These are phyloP conservation scores for Calonectria montana DNA, from an alignment of 2,329 filamentous ascomycete species.

Conservation along the genomic window DNA sequence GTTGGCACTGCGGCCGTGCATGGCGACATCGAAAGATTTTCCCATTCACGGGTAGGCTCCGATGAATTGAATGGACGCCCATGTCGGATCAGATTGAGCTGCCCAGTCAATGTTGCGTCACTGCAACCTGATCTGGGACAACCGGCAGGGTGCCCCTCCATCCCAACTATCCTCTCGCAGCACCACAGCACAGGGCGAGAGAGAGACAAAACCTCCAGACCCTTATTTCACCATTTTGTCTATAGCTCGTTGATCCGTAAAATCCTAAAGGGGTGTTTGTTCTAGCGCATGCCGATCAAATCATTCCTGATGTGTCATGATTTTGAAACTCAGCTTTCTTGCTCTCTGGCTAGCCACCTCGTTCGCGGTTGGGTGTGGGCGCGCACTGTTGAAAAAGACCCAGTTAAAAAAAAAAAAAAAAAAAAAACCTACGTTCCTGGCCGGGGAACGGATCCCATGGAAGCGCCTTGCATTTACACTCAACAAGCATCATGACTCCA, in stretches of 20 bases:
- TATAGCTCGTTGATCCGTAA: not conserved
- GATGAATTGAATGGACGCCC: not conserved
- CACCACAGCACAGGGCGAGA: not conserved
- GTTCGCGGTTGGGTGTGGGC: not conserved
- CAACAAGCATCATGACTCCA: constrained; percentile 24
- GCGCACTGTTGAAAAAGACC: not conserved
- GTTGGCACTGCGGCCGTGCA: not conserved
- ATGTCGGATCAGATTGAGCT: not conserved
- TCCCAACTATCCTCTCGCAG: not conserved
- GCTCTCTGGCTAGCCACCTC: not conserved
- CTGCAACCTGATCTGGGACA: constrained; percentile 18
- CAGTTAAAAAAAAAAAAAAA: not conserved
- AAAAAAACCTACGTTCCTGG: not conserved
- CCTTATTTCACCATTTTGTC: not conserved
- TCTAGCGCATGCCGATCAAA: not conserved
- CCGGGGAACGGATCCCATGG: not conserved
- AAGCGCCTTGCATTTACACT: constrained; percentile 21
- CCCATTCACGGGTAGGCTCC: not conserved
- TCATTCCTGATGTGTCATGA: not conserved
- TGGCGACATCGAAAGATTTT: not conserved
- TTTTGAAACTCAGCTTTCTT: not conserved
- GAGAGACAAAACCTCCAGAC: not conserved
- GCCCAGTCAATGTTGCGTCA: constrained; percentile 5
- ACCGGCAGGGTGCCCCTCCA: constrained; percentile 2
- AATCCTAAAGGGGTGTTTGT: not conserved